Evolutionary conservation across 169 alveolate genomes (phyloP), one percentile per base, ranked within the genome.

Genomic region (Perkinsus marinus): DNA sequence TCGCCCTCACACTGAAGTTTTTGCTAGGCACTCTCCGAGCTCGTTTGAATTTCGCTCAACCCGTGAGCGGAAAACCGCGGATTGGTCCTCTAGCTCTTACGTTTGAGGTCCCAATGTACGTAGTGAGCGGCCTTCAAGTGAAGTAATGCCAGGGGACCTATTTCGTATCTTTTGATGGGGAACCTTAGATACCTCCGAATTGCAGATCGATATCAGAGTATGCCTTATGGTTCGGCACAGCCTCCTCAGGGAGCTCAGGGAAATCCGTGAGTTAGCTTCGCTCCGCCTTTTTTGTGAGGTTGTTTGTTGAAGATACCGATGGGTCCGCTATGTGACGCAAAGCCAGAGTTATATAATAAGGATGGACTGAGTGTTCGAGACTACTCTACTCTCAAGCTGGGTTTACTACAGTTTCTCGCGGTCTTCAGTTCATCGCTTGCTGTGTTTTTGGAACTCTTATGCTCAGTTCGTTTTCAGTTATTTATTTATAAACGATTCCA

Each of bases 51-150:
- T 57, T 57, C 79, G 79, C 79, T 57, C 79, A 57, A 16, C 79
- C 79, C 3, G 79, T 57, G 7, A 94, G 91, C 39, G 92, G 96
- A 5, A 94, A 96, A 91, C 96, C 95, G 91, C 98, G 97, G 94
- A 95, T 98, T 34, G 99, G 99, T 0, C 99, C 99, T 30, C 93
- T 98, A 38, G 92, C 95, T 79, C 96, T 98, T 94, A 92, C 94
- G 39, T 98, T 97, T 94, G 99, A 98, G 94, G 97, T 98, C 36
- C 99, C 99, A 26, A 98, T 97, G 99, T 98, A 95, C 94, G 98
- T 97, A 92, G 96, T 97, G 34, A 97, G 99, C 69, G 97, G 96
- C 69, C 93, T 98, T 57, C 97, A 97, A 93, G 97, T 98, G 39
- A 97, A 37, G 43, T 39, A n/a, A 39, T 6, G 37, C n/a, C 39